phyloP scores from a whole-genome alignment of 352 stramenopile species.

The Phytophthora meadii region DNA sequence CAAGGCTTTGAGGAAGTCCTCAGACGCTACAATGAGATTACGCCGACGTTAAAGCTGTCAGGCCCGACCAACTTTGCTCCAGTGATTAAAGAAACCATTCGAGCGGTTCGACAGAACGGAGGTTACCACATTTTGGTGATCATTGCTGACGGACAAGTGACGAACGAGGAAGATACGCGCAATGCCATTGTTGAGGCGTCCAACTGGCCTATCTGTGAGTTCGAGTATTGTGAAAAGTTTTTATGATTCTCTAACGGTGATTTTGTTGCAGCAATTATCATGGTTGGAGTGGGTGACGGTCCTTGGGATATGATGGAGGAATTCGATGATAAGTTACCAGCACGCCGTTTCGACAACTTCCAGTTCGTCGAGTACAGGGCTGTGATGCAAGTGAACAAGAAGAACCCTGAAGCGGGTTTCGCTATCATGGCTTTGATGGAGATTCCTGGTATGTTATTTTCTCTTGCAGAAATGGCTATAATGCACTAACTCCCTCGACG shows the following conservation, averaged over 20 bases:
- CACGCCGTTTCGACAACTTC: slow-evolving; percentile 79
- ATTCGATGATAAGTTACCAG: slow-evolving; percentile 70
- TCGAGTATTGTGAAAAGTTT: background rate
- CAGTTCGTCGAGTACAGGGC: slow-evolving; percentile 79
- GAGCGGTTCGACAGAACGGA: slow-evolving; percentile 45
- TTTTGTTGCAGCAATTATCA: slow-evolving; percentile 41
- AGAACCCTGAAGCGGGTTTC: slow-evolving; percentile 73
- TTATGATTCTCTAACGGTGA: background rate
- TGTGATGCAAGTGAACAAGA: slow-evolving; percentile 73
- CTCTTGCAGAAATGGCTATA: background rate
- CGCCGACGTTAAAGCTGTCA: slow-evolving; percentile 63
- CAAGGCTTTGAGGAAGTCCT: slow-evolving; percentile 66
- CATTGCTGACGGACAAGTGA: slow-evolving; percentile 80
- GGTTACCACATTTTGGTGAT: slow-evolving; percentile 85
- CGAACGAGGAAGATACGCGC: slow-evolving; percentile 66
- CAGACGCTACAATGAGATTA: slow-evolving; percentile 66
- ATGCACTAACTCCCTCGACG: background rate
- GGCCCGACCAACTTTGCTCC: slow-evolving; percentile 83
- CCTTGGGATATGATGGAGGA: slow-evolving; percentile 83
- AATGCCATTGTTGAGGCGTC: slow-evolving; percentile 71
- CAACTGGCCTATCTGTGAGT: slow-evolving; percentile 75
- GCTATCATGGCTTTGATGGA: slow-evolving; percentile 80
- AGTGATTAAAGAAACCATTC: slow-evolving; percentile 67
- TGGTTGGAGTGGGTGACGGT: slow-evolving; percentile 78
- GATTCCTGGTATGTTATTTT: slow-evolving; percentile 65